These are phyloP conservation scores for Talaromyces trachyspermus DNA, from an alignment of 495 filamentous ascomycete genomes.

Conservation along the genomic window DNA sequence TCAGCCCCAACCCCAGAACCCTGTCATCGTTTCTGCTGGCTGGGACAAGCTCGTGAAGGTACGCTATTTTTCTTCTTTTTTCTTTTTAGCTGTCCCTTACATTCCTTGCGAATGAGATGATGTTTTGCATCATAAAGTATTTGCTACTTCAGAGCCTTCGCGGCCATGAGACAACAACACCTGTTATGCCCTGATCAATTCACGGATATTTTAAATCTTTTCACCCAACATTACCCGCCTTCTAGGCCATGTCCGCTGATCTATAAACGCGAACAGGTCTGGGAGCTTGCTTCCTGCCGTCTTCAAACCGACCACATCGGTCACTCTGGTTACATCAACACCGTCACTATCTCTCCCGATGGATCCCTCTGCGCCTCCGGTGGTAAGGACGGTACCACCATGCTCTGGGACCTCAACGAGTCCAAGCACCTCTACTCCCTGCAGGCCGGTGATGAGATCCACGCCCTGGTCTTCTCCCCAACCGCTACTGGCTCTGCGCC, in stretches of 20 bases:
- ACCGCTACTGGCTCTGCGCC: constrained; percentile 99
- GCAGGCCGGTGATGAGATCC: constrained; percentile 99
- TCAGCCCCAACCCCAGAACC: constrained; percentile 99
- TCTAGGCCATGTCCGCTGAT: no score
- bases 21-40: constrained; percentile 95
- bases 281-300: constrained; percentile 98
- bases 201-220: no score
- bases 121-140: constrained; percentile 93
- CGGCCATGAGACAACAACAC: constrained; percentile 91
- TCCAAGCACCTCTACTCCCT: constrained; percentile 99
- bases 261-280: no score
- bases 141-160: constrained; percentile 99
- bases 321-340: constrained; percentile 99
- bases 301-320: constrained; percentile 99
- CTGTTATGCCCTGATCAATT: constrained; percentile 80
- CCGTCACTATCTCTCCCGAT: constrained; percentile 99
- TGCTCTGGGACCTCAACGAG: constrained; percentile 99
- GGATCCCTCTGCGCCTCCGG: constrained; percentile 98
- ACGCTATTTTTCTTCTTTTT: constrained; percentile 30
- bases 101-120: constrained; percentile 62
- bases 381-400: constrained; percentile 99
- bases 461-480: constrained; percentile 99
- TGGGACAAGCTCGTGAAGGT: constrained; percentile 99
- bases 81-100: no score
- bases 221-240: no score